These are phyloP conservation scores for Ceratobasidium sp. DNA, from an alignment of 1,284 basidiomycete species.

Conservation along the genomic window DNA sequence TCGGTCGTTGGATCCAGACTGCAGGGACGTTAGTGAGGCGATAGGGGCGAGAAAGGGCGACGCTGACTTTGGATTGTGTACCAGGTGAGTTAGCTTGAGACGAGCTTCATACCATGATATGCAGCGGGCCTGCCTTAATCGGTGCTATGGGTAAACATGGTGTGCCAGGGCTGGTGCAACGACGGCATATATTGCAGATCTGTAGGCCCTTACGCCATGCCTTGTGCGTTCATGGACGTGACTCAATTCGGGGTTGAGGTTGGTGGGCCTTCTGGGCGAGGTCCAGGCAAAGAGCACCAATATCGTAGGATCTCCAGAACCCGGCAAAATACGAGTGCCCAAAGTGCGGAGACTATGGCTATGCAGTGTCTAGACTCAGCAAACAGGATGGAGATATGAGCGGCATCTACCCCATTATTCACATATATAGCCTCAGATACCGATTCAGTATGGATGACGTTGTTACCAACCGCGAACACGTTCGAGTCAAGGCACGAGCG, in stretches of 20 bases:
- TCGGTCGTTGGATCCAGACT: not conserved
- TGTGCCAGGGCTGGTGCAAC: not conserved
- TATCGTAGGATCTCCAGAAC: not conserved
- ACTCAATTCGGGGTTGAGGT: not conserved
- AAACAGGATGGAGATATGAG: not conserved
- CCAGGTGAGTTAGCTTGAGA: not conserved
- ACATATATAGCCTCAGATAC: not conserved
- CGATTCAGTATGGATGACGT: not conserved
- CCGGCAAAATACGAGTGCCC: not conserved
- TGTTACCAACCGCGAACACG: not conserved
- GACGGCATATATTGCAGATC: not conserved
- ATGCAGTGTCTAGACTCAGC: not conserved
- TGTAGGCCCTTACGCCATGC: not conserved
- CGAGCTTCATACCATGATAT: not conserved
- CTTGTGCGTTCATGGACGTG: too few species aligned
- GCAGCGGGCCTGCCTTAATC: not conserved
- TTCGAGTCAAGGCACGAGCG: not conserved
- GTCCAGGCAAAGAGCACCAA: not conserved
- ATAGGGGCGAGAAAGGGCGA: slow-evolving; percentile 13
- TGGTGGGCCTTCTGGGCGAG: not conserved
- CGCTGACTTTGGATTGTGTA: slow-evolving; percentile 3
- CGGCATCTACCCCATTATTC: not conserved
- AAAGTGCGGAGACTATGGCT: not conserved
- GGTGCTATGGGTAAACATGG: not conserved
- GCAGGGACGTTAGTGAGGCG: not conserved